Evolutionary conservation across 2,329 filamentous ascomycete species (phyloP).

Genomic region (Blumeria graminis): DNA sequence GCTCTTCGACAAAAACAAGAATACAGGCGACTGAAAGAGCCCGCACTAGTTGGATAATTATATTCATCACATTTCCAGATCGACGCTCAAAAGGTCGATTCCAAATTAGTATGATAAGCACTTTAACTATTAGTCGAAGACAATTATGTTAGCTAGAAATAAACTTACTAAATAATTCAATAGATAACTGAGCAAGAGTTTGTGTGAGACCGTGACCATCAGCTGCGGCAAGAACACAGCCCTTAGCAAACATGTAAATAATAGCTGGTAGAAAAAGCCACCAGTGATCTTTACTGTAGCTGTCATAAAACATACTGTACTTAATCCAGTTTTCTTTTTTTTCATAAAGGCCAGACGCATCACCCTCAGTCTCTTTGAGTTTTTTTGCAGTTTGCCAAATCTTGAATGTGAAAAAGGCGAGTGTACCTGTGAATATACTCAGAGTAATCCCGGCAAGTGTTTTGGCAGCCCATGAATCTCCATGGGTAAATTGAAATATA

Average conservation of each 20-base stretch:
- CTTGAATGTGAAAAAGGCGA: constrained; percentile 64
- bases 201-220: constrained; percentile 72
- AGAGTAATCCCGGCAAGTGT: constrained; percentile 61
- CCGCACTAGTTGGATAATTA: constrained; percentile 69
- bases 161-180: constrained; percentile 37
- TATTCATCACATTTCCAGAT: constrained; percentile 81
- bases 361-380: constrained; percentile 54
- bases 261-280: constrained; percentile 87
- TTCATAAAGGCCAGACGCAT: constrained; percentile 51
- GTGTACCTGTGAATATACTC: constrained; percentile 50
- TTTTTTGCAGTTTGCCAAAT: constrained; percentile 56
- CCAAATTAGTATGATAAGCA: constrained; percentile 65
- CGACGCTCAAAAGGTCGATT: constrained; percentile 66
- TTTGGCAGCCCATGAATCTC: constrained; percentile 88
- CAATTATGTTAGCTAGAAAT: not conserved
- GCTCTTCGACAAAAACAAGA: constrained; percentile 78
- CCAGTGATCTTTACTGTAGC: constrained; percentile 87
- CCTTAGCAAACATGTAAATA: constrained; percentile 74
- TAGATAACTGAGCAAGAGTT: constrained; percentile 51
- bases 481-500: constrained; percentile 79
- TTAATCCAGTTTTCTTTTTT: constrained; percentile 80
- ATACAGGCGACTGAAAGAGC: constrained; percentile 76
- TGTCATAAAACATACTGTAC: constrained; percentile 94
- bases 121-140: constrained; percentile 14
- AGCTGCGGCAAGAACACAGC: constrained; percentile 59